Evolutionary conservation across 176 grass and related monocot species (phyloP).

Genomic region (Zea luxurians): DNA sequence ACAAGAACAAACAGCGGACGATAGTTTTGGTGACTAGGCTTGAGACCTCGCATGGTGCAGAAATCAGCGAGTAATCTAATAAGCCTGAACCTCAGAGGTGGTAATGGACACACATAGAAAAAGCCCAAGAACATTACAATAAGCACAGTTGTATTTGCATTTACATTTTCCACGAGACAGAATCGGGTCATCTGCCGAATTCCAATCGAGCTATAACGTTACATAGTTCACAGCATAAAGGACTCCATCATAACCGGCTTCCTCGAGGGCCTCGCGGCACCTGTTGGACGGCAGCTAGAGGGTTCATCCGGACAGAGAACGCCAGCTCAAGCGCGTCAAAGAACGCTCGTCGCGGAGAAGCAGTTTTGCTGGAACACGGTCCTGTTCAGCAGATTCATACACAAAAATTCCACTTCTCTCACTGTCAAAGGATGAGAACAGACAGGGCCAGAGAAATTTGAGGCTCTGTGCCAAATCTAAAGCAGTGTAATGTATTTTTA

Average conservation of each 20-base stretch:
- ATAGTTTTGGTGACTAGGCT: too few species aligned
- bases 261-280: conserved; percentile 50
- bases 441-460: too few species aligned
- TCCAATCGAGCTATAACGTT: background rate
- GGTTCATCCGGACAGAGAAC: conserved; percentile 88
- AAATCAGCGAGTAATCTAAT: too few species aligned
- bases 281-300: conserved; percentile 80
- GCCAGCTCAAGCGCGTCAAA: conserved; percentile 71
- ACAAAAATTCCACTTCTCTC: background rate
- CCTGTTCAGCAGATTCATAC: conserved; percentile 34
- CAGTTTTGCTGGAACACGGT: conserved; percentile 22
- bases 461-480: too few species aligned
- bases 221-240: background rate
- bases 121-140: too few species aligned
- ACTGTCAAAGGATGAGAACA: background rate
- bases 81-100: too few species aligned
- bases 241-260: conserved; percentile 46
- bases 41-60: too few species aligned
- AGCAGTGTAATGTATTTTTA: too few species aligned
- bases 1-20: too few species aligned
- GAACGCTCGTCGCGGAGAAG: conserved; percentile 52
- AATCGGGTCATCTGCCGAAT: background rate
- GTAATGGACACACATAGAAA: too few species aligned
- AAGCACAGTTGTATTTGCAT: too few species aligned
- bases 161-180: background rate